Evolutionary conservation across 306 rosid genomes (phyloP).

Genomic region (Quercus berberidifolia): DNA sequence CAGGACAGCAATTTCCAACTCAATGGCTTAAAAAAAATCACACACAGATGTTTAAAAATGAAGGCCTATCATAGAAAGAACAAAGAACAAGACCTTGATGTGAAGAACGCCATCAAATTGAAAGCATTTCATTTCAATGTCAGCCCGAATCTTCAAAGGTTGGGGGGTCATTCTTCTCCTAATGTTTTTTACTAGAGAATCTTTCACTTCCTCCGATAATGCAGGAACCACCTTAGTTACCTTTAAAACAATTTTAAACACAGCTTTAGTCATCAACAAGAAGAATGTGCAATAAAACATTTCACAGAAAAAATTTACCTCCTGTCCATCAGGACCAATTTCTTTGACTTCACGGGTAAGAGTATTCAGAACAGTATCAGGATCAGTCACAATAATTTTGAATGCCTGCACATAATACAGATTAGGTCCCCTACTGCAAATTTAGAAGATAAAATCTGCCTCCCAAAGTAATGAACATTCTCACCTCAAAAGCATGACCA

Average conservation of each 20-base stretch:
- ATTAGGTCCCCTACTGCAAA: constrained; percentile 7
- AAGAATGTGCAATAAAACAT: not conserved
- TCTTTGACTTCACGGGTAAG: constrained; percentile 87
- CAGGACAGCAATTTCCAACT: not conserved
- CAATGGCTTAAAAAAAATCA: not conserved
- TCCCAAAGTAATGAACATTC: not conserved
- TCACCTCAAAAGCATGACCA: constrained; percentile 97
- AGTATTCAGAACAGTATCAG: constrained; percentile 72
- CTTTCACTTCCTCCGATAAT: constrained; percentile 82
- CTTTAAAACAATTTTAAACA: constrained; percentile 28
- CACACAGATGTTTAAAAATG: not conserved
- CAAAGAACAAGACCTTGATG: constrained; percentile 58
- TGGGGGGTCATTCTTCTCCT: constrained; percentile 97
- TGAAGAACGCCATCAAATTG: constrained; percentile 96
- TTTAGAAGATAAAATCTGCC: not conserved
- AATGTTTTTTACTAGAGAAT: constrained; percentile 70
- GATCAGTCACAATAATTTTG: constrained; percentile 80
- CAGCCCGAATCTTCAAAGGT: constrained; percentile 92
- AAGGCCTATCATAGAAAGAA: constrained; percentile 5
- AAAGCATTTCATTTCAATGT: constrained; percentile 94
- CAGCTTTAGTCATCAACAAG: constrained; percentile 1
- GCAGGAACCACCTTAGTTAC: constrained; percentile 85
- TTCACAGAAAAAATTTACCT: constrained; percentile 44
- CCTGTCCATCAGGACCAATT: constrained; percentile 84
- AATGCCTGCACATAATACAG: constrained; percentile 62